Evolutionary conservation across 2,329 filamentous ascomycete genomes (phyloP), one percentile per base, ranked within the genome.

Genomic region (Ascochyta lentis): DNA sequence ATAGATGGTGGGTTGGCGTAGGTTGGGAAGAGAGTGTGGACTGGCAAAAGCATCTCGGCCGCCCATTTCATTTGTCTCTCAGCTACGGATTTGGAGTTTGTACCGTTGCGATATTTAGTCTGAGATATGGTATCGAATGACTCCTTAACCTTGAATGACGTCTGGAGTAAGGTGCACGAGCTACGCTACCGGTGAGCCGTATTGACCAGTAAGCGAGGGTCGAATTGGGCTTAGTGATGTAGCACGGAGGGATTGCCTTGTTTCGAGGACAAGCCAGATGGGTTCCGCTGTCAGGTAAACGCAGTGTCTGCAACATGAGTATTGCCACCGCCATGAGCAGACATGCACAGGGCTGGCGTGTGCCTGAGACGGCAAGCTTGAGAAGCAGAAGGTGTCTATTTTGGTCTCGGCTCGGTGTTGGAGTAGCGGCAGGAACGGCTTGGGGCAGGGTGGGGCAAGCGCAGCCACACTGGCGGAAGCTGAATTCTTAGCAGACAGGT

Each of bases 61-160:
- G 42, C 24, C 42, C 24, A 38, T 64, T 63, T 54, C 49, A 50
- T 65, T 58, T 62, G 56, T 66, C 27, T 44, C 56, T 59, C 57
- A 50, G 49, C 57, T 65, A 58, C 53, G 54, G 49, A 58, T 46
- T 44, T 58, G 61, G 58, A 58, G 59, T 63, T 64, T 62, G 60
- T 23, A 63, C 60, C 59, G 59, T 65, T 70, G 69, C 63, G 63
- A 68, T 46, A 56, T 66, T 60, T 66, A 66, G 61, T 68, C 66
- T 53, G 33, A 48, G 47, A 51, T 47, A 66, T 56, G 62, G 66
- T 62, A 69, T 67, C 64, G 57, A 73, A 72, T 70, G 64, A 44
- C 49, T 41, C 16, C 29, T 53, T 41, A 16, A 29, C 40, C 41
- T 52, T 27, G 33, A 38, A 56, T 56, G 54, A 52, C 54, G 43